A percentile compares a stretch with the other conserved stretches of the same genome.
phyloP scores from a whole-genome alignment of 169 alveolate genomes.

The Cryptosporidium meleagridis region DNA sequence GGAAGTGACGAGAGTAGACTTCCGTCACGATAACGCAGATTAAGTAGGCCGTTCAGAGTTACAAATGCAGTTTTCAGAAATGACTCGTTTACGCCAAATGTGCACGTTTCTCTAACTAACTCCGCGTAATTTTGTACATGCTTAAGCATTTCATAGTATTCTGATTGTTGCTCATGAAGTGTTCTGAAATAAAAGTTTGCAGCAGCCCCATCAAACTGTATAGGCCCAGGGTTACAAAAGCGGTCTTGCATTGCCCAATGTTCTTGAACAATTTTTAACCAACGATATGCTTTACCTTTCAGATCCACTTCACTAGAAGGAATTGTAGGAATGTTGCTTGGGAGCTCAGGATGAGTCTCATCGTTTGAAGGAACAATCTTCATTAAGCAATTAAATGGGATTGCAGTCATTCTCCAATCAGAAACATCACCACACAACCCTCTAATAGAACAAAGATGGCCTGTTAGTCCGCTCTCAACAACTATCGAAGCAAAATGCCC shows the following conservation, averaged over 20 bases:
- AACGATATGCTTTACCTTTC: conserved; percentile 87
- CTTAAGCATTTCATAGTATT: conserved; percentile 89
- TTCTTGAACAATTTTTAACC: conserved; percentile 84
- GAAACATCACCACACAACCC: conserved; percentile 90
- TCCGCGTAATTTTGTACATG: conserved; percentile 88
- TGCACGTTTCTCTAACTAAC: conserved; percentile 86
- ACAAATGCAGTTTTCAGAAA: conserved; percentile 86
- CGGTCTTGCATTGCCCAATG: conserved; percentile 93
- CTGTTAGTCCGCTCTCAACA: conserved; percentile 94
- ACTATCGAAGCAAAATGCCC: conserved; percentile 95
- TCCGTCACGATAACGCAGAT: conserved; percentile 54
- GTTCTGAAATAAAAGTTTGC: conserved; percentile 86
- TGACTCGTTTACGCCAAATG: conserved; percentile 89
- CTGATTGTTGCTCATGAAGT: conserved; percentile 89
- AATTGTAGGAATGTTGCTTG: conserved; percentile 87
- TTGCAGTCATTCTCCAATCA: conserved; percentile 94
- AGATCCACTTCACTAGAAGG: conserved; percentile 93
- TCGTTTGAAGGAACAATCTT: conserved; percentile 84
- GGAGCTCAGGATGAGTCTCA: conserved; percentile 79
- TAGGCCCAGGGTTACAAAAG: conserved; percentile 97
- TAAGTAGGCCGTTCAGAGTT: conserved; percentile 83
- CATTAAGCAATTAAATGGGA: conserved; percentile 91
- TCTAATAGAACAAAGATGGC: conserved; percentile 92
- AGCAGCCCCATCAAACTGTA: conserved; percentile 92
- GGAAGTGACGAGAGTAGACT: conserved; percentile 63